These are phyloP conservation scores for Fennellomyces sp. DNA, from an alignment of 371 early-diverging fungal genomes.

Conservation along the genomic window DNA sequence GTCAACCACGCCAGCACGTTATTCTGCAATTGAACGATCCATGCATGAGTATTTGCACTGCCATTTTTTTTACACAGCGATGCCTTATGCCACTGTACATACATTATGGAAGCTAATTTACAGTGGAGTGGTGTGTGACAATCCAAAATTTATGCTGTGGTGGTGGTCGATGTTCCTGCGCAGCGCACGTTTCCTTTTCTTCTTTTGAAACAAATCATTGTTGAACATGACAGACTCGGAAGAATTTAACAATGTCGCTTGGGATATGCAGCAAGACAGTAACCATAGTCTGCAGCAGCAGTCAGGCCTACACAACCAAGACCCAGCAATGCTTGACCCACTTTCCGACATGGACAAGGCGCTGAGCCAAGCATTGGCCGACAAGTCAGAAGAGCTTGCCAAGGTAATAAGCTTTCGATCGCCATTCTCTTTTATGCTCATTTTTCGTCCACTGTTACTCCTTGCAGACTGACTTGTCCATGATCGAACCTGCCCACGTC, in stretches of 20 bases:
- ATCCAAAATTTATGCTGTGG: no score
- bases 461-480: background rate
- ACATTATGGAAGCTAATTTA: no score
- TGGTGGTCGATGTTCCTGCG: no score
- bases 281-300: background rate
- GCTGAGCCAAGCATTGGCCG: conserved; percentile 3
- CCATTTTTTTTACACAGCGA: background rate
- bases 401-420: background rate
- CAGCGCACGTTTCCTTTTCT: background rate
- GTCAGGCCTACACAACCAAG: background rate
- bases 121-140: no score
- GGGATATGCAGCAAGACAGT: conserved; percentile 33
- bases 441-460: no score
- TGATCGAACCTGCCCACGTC: background rate
- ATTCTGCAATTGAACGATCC: no score
- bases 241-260: conserved; percentile 36
- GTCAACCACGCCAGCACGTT: no score
- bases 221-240: conserved; percentile 26
- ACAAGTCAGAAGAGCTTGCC: background rate
- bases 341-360: conserved; percentile 12
- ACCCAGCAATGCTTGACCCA: conserved; percentile 10
- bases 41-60: no score
- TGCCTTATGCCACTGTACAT: background rate
- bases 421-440: no score
- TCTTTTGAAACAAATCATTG: background rate